phyloP scores from a whole-genome alignment of 768 basidiomycete species.

The Leucogyrophana mollusca region DNA sequence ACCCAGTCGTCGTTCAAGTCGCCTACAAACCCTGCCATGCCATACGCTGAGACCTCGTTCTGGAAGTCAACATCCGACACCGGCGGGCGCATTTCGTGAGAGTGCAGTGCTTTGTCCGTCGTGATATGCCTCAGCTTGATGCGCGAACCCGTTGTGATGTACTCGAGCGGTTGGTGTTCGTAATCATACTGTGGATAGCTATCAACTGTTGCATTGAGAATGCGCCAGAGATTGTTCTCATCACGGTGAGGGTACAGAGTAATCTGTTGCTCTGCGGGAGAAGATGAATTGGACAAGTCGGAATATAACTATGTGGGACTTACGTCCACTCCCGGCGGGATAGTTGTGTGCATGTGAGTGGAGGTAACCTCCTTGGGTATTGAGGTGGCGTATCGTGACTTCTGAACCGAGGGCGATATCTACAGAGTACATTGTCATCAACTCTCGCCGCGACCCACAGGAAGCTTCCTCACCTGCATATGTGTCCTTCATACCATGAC shows the following conservation, averaged over 20 bases:
- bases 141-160: constrained; percentile 62
- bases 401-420: constrained; percentile 86
- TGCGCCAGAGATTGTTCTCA: constrained; percentile 89
- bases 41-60: constrained; percentile 96
- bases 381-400: constrained; percentile 83
- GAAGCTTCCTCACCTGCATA: constrained; percentile 63
- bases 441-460: not conserved
- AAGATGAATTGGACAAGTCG: not conserved
- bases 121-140: constrained; percentile 79
- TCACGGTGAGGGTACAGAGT: constrained; percentile 99
- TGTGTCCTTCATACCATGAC: constrained; percentile 89
- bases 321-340: constrained; percentile 89
- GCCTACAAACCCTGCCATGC: constrained; percentile 79
- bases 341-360: constrained; percentile 93
- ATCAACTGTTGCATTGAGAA: constrained; percentile 69
- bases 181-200: constrained; percentile 46
- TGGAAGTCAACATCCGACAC: constrained; percentile 99
- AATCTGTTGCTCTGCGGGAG: constrained; percentile 85
- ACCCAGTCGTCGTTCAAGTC: constrained; percentile 94
- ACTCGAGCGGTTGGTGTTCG: constrained; percentile 50
- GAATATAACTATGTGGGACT: constrained; percentile 21
- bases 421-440: constrained; percentile 20
- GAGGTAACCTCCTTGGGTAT: constrained; percentile 98
- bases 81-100: constrained; percentile 92
- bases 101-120: constrained; percentile 88